A percentile compares a stretch with the other conserved stretches of the same genome.
phyloP scores from a whole-genome alignment of 257 asterid species.

The Leonotis leonurus region DNA sequence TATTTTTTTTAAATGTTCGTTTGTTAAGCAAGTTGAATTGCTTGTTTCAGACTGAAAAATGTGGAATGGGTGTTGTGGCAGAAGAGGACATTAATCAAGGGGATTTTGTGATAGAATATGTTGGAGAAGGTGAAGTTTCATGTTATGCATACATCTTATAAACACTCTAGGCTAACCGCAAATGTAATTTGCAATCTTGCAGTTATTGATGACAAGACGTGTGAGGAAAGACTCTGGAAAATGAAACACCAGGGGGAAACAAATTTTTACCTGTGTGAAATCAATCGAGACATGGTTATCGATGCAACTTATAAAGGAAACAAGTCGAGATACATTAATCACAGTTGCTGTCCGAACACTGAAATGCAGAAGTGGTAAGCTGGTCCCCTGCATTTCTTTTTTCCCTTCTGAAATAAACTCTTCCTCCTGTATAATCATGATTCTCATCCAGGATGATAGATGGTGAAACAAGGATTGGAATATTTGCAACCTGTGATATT shows the following conservation, averaged over 20 bases:
- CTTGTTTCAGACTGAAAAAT: constrained; percentile 83
- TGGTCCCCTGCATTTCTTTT: constrained; percentile 5
- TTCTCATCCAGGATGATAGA: constrained; percentile 63
- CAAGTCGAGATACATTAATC: constrained; percentile 94
- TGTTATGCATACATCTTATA: constrained; percentile 1
- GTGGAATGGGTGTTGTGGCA: constrained; percentile 91
- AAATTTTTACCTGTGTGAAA: constrained; percentile 92
- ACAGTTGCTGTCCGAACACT: constrained; percentile 93
- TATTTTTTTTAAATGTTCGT: constrained; percentile 4
- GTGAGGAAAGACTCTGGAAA: constrained; percentile 98
- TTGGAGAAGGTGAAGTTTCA: constrained; percentile 82
- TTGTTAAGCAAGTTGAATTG: constrained; percentile 11
- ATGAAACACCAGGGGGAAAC: constrained; percentile 89
- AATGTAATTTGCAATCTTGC: constrained; percentile 22
- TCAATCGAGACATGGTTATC: constrained; percentile 90
- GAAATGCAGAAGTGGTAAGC: constrained; percentile 96
- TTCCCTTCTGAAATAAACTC: not conserved
- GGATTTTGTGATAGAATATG: constrained; percentile 92
- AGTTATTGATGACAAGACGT: constrained; percentile 95
- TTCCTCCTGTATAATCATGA: constrained; percentile 13
- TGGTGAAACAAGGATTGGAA: constrained; percentile 93
- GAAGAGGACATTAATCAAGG: constrained; percentile 83
- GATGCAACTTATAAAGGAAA: constrained; percentile 98
- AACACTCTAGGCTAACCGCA: constrained; percentile 8
- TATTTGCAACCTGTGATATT: constrained; percentile 83